Base-by-base conservation (phyloP, 768 basidiomycete species). In the Nidularia pulvinata region DNA sequence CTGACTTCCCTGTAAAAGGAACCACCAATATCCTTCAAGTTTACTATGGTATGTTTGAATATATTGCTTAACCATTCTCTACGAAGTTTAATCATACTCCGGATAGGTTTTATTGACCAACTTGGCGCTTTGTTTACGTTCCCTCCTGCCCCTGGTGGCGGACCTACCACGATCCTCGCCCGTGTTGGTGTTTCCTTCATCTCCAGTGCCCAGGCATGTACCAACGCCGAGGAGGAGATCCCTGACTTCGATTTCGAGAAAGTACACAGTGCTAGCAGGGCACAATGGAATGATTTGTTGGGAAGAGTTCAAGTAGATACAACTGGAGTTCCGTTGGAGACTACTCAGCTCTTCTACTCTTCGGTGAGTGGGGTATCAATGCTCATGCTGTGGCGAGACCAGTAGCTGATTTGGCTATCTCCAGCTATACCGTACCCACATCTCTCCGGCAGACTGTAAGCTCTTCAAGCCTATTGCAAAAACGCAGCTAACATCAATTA, bases 151-250 rank as follows among this genome's bases (percentile, higher is more conserved):
- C 73, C 77, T 0, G 51, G 60, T 5, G 58, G 62, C n/a, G 49
- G 55, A 9, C 55, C 61, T 7, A 80, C 79, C 1, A 69, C 74
- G 1, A 80, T 88, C 53, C 70, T 84, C 19, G 83, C 73, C 1
- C 80, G 85, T n/a, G 77, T 82, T 3, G 85, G 86, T n/a, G 77
- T 88, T 5, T 86, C 84, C 0, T 77, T 86, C 57, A 81, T 86
- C 49, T 86, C 85, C 4, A 69, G 72, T 19, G 74, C 73, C 1
- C 85, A 86, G 57, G 86, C 86, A 0, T 88, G 85, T 59, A 58
- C 68, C 2, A 86, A 84, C 55, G 85, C 84, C 2, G 79, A 83
- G 55, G 70, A 76, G 44, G 86, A 88, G 59, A 83, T 88, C 6
- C 79, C 81, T 0, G 68, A 77, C 53, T 85, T 78, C 57, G 78